phyloP scores from a whole-genome alignment of 495 filamentous ascomycete genomes.

The Sordaria brevicollis region DNA sequence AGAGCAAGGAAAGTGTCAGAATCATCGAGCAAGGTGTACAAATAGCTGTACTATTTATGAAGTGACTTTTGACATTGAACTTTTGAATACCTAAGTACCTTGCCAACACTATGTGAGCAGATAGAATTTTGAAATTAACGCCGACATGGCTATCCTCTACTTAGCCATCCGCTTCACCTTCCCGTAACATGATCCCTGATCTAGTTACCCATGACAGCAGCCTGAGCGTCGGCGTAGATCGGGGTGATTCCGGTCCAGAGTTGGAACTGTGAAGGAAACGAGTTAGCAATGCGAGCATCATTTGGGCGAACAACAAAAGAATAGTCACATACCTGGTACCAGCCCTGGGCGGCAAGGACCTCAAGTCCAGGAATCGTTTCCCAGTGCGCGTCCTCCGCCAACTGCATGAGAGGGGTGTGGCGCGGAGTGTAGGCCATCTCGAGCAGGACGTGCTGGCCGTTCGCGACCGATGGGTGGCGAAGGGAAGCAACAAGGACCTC shows the following conservation, averaged over 20 bases:
- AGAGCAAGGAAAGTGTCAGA: background rate
- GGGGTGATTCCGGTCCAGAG: constrained; percentile 72
- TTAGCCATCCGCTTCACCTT: background rate
- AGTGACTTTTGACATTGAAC: background rate
- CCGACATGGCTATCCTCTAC: background rate
- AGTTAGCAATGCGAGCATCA: constrained; percentile 4
- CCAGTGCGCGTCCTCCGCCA: constrained; percentile 80
- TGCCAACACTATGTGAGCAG: background rate
- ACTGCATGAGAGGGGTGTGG: constrained; percentile 73
- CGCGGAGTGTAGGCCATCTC: constrained; percentile 97
- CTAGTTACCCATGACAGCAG: constrained; percentile 32
- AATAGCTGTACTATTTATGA: background rate
- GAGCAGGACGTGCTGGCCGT: constrained; percentile 46
- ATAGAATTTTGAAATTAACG: background rate
- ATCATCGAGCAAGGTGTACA: background rate
- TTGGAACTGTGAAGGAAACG: constrained; percentile 42
- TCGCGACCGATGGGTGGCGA: constrained; percentile 23
- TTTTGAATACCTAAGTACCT: background rate
- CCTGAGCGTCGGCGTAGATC: constrained; percentile 53
- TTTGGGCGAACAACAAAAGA: background rate
- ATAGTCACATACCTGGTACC: constrained; percentile 47
- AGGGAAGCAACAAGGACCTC: constrained; percentile 58
- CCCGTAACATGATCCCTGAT: background rate
- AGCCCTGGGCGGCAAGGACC: constrained; percentile 80
- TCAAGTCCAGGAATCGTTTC: constrained; percentile 76